Evolutionary conservation across 176 grass and related monocot species (phyloP).

Genomic region (Panicum miliaceum): DNA sequence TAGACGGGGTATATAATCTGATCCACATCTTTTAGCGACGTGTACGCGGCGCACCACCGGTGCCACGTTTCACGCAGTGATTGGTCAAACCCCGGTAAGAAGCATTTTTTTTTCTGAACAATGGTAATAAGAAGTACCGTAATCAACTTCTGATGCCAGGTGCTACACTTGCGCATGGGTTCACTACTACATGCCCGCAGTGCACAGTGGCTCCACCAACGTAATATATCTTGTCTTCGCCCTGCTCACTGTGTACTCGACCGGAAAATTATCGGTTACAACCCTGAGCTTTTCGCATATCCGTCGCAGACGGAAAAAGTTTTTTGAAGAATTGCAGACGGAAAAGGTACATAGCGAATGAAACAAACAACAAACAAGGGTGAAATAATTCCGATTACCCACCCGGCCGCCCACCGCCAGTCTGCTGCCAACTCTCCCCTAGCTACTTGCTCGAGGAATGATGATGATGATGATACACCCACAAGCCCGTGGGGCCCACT

Average conservation of each 20-base stretch:
- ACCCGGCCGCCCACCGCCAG: conserved; percentile 35
- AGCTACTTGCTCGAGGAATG: conserved; percentile 2
- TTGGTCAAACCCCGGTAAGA: neutral
- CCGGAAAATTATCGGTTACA: neutral
- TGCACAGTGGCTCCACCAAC: neutral
- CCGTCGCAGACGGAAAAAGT: no score
- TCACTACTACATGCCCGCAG: neutral
- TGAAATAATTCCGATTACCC: neutral
- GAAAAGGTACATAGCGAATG: neutral
- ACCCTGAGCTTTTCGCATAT: neutral
- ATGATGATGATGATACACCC: conserved; percentile 10
- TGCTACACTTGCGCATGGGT: neutral
- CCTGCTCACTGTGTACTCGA: neutral
- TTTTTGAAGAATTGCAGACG: no score
- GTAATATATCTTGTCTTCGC: neutral
- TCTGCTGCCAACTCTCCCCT: conserved; percentile 44
- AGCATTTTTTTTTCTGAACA: no score
- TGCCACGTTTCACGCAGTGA: neutral
- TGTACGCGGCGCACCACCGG: neutral
- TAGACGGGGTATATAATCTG: neutral
- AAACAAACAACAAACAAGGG: neutral
- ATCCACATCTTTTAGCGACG: neutral
- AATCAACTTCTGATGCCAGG: neutral
- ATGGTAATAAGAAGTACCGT: no score
- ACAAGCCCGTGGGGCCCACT: neutral